Evolutionary conservation across 2,329 filamentous ascomycete genomes (phyloP).

Genomic region (Beauveria pseudobassiana): DNA sequence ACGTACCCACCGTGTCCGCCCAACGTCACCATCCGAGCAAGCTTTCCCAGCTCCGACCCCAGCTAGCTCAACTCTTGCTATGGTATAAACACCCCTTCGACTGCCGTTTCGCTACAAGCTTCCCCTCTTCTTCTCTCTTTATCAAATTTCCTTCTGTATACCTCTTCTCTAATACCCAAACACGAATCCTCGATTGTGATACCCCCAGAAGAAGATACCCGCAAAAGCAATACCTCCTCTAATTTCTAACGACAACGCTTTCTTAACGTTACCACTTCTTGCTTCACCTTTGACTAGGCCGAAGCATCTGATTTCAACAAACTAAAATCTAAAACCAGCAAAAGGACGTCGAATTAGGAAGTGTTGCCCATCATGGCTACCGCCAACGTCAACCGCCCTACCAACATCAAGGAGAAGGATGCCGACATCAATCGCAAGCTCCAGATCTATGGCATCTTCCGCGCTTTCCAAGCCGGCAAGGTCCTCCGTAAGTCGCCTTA

Average conservation of each 20-base stretch:
- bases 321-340: neutral
- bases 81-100: slow-evolving; percentile 12
- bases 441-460: slow-evolving; percentile 84
- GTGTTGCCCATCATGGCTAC: slow-evolving; percentile 16
- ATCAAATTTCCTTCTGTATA: slow-evolving; percentile 3
- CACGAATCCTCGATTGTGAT: slow-evolving; percentile 5
- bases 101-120: neutral
- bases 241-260: slow-evolving; percentile 5
- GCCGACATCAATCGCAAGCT: slow-evolving; percentile 87
- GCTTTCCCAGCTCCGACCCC: slow-evolving; percentile 6
- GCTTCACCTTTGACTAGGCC: slow-evolving; percentile 4
- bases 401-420: slow-evolving; percentile 69
- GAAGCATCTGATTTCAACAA: neutral
- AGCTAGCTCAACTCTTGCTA: neutral
- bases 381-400: slow-evolving; percentile 62
- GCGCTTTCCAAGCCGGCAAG: slow-evolving; percentile 82
- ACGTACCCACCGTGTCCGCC: slow-evolving; percentile 9
- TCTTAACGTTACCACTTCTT: neutral
- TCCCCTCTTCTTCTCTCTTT: neutral
- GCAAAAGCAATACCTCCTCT: neutral
- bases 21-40: slow-evolving; percentile 12
- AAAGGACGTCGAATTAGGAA: neutral
- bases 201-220: slow-evolving; percentile 2
- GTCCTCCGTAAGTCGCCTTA: slow-evolving; percentile 58
- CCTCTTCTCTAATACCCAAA: slow-evolving; percentile 12